These are phyloP conservation scores for Fraxinus sp. DNA, from an alignment of 305 asterid genomes.

Conservation along the genomic window DNA sequence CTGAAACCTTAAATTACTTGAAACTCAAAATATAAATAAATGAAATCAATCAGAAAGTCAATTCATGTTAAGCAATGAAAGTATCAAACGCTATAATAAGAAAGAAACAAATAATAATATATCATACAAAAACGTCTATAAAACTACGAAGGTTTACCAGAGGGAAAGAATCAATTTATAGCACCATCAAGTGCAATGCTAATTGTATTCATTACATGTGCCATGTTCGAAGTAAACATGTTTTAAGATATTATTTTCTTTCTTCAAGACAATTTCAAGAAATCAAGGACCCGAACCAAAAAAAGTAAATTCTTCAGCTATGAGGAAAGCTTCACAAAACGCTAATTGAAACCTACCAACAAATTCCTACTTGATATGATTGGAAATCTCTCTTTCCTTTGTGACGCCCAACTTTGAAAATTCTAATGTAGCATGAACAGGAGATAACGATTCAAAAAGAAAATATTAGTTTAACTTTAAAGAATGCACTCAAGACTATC, in stretches of 20 bases:
- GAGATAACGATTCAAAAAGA: slow-evolving; percentile 39
- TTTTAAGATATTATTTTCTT: slow-evolving; percentile 32
- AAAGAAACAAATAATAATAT: not conserved
- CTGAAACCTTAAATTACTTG: not conserved
- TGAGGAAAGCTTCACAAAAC: slow-evolving; percentile 32
- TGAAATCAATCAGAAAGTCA: not conserved
- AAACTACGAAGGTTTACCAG: not conserved
- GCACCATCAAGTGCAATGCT: slow-evolving; percentile 28
- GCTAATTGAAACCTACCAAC: slow-evolving; percentile 30
- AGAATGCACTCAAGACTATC: slow-evolving; percentile 45
- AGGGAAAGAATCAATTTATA: slow-evolving; percentile 19
- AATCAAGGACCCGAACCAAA: slow-evolving; percentile 26
- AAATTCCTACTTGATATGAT: slow-evolving; percentile 34
- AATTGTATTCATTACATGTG: slow-evolving; percentile 38
- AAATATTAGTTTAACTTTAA: slow-evolving; percentile 29
- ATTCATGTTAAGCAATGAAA: not conserved
- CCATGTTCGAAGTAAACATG: slow-evolving; percentile 23
- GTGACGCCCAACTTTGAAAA: slow-evolving; percentile 27
- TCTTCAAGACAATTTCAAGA: slow-evolving; percentile 28
- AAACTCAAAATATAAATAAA: not conserved
- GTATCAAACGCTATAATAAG: not conserved
- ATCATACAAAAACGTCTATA: not conserved
- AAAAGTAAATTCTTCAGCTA: slow-evolving; percentile 22
- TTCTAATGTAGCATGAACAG: slow-evolving; percentile 44
- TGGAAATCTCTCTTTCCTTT: slow-evolving; percentile 36